These are phyloP conservation scores for Yamadazyma sp. DNA, from an alignment of 805 yeast species.

Conservation along the genomic window DNA sequence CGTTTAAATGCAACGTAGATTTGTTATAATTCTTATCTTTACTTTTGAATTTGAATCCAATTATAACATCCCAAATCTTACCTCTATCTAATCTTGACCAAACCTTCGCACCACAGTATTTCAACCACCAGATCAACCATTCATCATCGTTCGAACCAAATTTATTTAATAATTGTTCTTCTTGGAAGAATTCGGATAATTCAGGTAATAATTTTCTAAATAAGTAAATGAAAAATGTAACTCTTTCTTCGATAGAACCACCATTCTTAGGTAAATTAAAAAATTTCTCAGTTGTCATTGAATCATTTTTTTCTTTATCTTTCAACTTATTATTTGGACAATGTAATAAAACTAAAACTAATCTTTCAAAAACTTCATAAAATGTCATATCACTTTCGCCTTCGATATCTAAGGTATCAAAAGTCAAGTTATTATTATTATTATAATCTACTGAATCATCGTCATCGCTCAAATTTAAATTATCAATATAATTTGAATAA, in stretches of 20 bases:
- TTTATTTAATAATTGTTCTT: slow-evolving; percentile 70
- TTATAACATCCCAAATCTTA: slow-evolving; percentile 80
- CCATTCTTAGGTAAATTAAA: slow-evolving; percentile 50
- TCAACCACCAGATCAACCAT: slow-evolving; percentile 95
- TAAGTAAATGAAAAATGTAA: slow-evolving; percentile 63
- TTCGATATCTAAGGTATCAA: slow-evolving; percentile 1
- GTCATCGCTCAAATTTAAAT: slow-evolving; percentile 14
- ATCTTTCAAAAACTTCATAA: slow-evolving; percentile 69
- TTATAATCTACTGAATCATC: slow-evolving; percentile 2
- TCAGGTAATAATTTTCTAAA: slow-evolving; percentile 70
- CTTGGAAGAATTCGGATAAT: slow-evolving; percentile 68
- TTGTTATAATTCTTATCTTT: slow-evolving; percentile 29
- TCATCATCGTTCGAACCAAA: slow-evolving; percentile 61
- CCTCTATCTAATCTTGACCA: slow-evolving; percentile 82
- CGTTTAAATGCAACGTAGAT: slow-evolving; percentile 30
- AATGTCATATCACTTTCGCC: slow-evolving; percentile 47
- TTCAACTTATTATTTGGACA: slow-evolving; percentile 60
- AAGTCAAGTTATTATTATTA: background rate
- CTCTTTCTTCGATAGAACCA: slow-evolving; percentile 63
- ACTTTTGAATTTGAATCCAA: slow-evolving; percentile 65
- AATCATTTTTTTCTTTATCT: slow-evolving; percentile 5
- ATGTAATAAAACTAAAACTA: slow-evolving; percentile 72
- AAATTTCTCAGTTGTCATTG: slow-evolving; percentile 18
- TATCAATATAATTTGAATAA: slow-evolving; percentile 36
- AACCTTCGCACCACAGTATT: slow-evolving; percentile 83